Evolutionary conservation across 257 asterid genomes (phyloP).

Genomic region (Nicotiana attenuata): DNA sequence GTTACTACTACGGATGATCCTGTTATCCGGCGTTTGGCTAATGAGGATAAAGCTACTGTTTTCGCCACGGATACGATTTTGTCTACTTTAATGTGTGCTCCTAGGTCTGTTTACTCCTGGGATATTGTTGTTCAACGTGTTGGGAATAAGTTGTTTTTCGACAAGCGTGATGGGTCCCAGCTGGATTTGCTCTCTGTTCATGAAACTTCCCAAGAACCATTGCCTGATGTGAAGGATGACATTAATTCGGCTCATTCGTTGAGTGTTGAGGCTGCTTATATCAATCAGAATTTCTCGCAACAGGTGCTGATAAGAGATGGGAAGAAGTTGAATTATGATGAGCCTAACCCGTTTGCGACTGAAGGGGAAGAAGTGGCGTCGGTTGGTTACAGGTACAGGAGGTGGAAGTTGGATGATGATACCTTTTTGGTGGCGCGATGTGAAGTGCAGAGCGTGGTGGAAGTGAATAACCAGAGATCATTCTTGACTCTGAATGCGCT

Average conservation of each 20-base stretch:
- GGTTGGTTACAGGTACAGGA: constrained; percentile 86
- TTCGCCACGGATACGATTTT: constrained; percentile 83
- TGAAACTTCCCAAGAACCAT: constrained; percentile 93
- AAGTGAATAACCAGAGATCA: constrained; percentile 71
- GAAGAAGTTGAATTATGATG: constrained; percentile 74
- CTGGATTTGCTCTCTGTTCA: constrained; percentile 85
- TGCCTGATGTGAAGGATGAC: constrained; percentile 92
- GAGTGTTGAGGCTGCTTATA: constrained; percentile 90
- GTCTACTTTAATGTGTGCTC: constrained; percentile 85
- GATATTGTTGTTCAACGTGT: constrained; percentile 92
- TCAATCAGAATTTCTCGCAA: constrained; percentile 93
- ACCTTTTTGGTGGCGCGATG: constrained; percentile 77
- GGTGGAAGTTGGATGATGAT: constrained; percentile 91
- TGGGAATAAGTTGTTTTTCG: constrained; percentile 87
- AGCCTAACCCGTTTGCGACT: constrained; percentile 82
- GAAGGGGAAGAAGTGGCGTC: constrained; percentile 98
- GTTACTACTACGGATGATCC: constrained; percentile 97
- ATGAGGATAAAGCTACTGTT: constrained; percentile 95
- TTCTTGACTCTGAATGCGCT: constrained; percentile 74
- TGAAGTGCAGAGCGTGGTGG: constrained; percentile 91
- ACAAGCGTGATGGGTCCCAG: constrained; percentile 93
- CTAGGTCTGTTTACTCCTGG: constrained; percentile 95
- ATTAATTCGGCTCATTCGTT: constrained; percentile 78
- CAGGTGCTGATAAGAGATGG: constrained; percentile 89
- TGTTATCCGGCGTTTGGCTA: constrained; percentile 82